Conservation (phyloP, 2,329 filamentous ascomycete genomes). For the Calonectria pteridis region DNA sequence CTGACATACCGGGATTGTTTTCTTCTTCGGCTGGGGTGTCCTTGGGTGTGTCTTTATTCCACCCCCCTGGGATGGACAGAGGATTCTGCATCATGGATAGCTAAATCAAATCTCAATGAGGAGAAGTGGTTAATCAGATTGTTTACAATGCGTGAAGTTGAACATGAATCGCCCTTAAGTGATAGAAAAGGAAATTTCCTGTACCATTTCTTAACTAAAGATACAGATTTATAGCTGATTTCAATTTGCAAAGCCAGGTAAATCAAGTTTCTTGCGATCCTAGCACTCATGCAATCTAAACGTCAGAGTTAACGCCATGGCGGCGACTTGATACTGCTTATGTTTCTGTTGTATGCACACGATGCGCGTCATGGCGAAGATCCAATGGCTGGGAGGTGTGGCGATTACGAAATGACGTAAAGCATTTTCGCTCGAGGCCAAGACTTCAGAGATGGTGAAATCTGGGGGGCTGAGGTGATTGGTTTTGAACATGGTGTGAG, state of each 20-base stretch:
- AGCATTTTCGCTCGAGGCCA: neutral
- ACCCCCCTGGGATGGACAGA: constrained; percentile 44
- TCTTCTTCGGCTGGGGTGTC: constrained; percentile 43
- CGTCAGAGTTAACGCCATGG: constrained; percentile 42
- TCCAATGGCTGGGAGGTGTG: constrained; percentile 37
- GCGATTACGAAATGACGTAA: constrained; percentile 43
- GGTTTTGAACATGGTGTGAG: neutral
- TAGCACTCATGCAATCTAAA: constrained; percentile 22
- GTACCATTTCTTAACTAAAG: neutral
- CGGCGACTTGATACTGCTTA: constrained; percentile 35
- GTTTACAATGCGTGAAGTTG: neutral
- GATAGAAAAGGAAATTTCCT: neutral
- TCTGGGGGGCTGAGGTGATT: neutral
- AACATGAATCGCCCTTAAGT: constrained; percentile 25
- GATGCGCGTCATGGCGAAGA: constrained; percentile 45
- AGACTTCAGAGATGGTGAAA: neutral
- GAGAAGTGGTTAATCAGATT: too few relatives aligned
- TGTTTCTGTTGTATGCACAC: constrained; percentile 32
- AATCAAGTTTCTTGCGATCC: constrained; percentile 43
- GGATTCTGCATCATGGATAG: constrained; percentile 43
- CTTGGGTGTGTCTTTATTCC: constrained; percentile 48
- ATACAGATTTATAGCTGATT: neutral
- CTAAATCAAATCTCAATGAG: neutral
- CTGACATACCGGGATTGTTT: constrained; percentile 47
- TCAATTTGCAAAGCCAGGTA: constrained; percentile 12